These are phyloP conservation scores for Obba rivulosa DNA, from an alignment of 768 basidiomycete species.

Conservation along the genomic window DNA sequence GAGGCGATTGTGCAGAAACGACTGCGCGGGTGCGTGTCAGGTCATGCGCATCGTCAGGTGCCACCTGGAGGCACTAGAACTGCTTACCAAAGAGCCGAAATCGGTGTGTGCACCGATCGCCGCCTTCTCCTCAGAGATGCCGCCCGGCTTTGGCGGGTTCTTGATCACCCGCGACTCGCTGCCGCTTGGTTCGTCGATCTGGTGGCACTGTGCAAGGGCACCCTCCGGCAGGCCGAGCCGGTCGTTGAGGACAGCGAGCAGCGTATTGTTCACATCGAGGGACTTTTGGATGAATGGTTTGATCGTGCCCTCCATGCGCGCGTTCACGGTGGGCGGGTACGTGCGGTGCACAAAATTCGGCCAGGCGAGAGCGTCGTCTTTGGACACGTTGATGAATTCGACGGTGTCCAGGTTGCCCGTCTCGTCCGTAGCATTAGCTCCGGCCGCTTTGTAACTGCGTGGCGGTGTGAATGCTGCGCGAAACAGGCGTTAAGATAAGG, in stretches of 20 bases:
- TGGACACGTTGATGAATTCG: constrained; percentile 32
- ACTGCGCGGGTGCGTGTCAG: constrained; percentile 30
- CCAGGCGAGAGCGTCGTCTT: constrained; percentile 32
- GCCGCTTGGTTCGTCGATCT: constrained; percentile 21
- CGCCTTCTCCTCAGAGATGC: constrained; percentile 15
- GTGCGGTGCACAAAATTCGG: constrained; percentile 26
- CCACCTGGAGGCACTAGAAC: constrained; percentile 25
- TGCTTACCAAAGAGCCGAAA: constrained; percentile 29
- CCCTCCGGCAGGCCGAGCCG: constrained; percentile 29
- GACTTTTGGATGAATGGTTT: constrained; percentile 26
- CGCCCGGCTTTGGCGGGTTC: constrained; percentile 22
- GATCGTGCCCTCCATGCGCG: constrained; percentile 23
- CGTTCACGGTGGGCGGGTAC: constrained; percentile 27
- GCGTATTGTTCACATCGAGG: constrained; percentile 21
- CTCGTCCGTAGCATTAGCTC: constrained; percentile 29
- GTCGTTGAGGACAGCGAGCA: constrained; percentile 27
- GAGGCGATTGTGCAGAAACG: constrained; percentile 64
- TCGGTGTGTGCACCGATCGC: constrained; percentile 31
- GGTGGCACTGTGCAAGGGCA: constrained; percentile 22
- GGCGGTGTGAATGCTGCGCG: background rate
- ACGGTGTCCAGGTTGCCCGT: constrained; percentile 26
- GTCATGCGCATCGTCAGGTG: constrained; percentile 27
- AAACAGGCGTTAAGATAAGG: background rate
- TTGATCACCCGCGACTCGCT: constrained; percentile 28
- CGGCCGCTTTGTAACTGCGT: constrained; percentile 25